A percentile compares a stretch with the other conserved stretches of the same genome.
Evolutionary conservation across 192 early-diverging fungal genomes (phyloP).

Genomic region (Borealophlyctis nickersoniae): DNA sequence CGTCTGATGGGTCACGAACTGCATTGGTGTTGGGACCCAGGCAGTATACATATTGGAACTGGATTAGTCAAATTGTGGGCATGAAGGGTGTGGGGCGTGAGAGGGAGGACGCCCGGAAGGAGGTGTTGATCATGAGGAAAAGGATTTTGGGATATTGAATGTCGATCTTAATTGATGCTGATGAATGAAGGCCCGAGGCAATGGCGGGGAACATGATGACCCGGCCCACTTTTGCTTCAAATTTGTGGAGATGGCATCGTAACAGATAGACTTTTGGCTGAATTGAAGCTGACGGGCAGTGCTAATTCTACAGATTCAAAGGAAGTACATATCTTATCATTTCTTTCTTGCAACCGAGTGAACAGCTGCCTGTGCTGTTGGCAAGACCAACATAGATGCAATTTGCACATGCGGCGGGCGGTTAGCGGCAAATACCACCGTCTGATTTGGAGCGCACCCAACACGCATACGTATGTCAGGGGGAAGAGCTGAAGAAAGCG

Average conservation of each 20-base stretch:
- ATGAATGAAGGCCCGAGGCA: no score
- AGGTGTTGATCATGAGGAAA: neutral
- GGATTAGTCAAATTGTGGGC: neutral
- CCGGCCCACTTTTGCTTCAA: no score
- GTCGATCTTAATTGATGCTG: no score
- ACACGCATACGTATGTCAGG: conserved; percentile 9
- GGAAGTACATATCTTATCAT: no score
- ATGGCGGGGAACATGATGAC: no score
- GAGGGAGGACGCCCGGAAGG: neutral
- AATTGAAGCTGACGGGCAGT: no score
- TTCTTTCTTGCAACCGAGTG: no score
- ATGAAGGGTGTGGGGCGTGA: neutral
- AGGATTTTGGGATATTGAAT: neutral
- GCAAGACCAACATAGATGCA: conserved; percentile 61
- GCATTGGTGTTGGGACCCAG: neutral
- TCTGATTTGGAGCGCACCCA: conserved; percentile 53
- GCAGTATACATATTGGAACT: neutral
- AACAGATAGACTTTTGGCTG: no score
- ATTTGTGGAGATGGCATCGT: no score
- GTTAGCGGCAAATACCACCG: conserved; percentile 74
- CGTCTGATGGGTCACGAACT: neutral
- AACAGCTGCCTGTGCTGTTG: no score
- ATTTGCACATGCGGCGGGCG: conserved; percentile 73
- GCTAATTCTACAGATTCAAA: no score
- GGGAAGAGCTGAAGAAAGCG: neutral